Evolutionary conservation across 371 early-diverging fungal species (phyloP), one percentile per base, ranked within the genome.

Genomic region (Haplosporangium sp.): DNA sequence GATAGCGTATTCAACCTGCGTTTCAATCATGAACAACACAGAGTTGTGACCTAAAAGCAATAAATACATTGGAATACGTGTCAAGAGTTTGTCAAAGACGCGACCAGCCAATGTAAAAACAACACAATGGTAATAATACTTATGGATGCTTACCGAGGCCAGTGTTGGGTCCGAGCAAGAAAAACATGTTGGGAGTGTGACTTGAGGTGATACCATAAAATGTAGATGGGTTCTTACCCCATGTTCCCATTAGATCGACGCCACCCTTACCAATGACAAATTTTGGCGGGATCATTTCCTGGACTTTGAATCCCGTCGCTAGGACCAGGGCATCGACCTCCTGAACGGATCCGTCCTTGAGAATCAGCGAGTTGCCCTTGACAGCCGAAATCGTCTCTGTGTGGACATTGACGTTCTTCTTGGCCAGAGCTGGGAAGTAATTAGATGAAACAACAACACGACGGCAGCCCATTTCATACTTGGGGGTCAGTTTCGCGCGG

Each of bases 131-230:
- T 11, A 37, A 23, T 7, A 6, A 21, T 45, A 42, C 0, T 12
- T n/a, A 10, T 9, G 38, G 40, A 18, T n/a, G 9, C 53, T 63
- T 63, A 75, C 76, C 68, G 12, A 77, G 42, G 7, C 72, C 68
- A 18, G 72, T 55, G 45, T 68, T 69, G 23, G 79, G 79, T n/a
- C 79, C 79, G 65, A 73, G 73, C 11, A 72, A 53, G 50, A 79
- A n/a, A 48, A 61, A 79, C 64, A 68, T 65, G 58, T 79, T 79
- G 36, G 79, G 79, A 0, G 79, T 68, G 16, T 60, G 40, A 6
- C 73, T 73, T 1, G 65, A 68, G 23, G 61, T 58, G 29, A 69
- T 72, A 20, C 79, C 79, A 37, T 64, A 72, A 20, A 72, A 79
- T 6, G 73, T 79, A 0, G 54, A 57, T 14, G 73, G 73, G 43